Percentiles rank a stretch among this genome's conserved stretches.
phyloP scores from a whole-genome alignment of 2,329 filamentous ascomycete species.

The Fusarium penzigii region DNA sequence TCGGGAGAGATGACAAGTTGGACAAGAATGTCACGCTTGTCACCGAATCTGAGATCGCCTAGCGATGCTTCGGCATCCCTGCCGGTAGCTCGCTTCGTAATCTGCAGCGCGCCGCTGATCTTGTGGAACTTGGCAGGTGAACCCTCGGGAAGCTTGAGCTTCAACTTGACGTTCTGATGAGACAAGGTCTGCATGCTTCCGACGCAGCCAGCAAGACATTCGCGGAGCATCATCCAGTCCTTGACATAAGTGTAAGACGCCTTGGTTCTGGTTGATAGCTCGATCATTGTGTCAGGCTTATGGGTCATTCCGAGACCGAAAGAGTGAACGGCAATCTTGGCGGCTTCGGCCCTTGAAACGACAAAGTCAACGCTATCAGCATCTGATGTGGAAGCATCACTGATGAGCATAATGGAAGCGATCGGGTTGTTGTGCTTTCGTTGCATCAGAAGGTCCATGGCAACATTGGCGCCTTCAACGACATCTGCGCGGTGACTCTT shows the following conservation, averaged over 20 bases:
- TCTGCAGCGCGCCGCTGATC: conserved; percentile 93
- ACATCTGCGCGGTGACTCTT: conserved; percentile 97
- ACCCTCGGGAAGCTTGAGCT: conserved; percentile 89
- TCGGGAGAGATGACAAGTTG: conserved; percentile 92
- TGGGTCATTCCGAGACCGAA: conserved; percentile 96
- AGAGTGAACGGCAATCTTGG: conserved; percentile 96
- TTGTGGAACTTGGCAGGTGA: conserved; percentile 98
- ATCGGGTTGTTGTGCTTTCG: conserved; percentile 94
- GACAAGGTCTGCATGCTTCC: conserved; percentile 90
- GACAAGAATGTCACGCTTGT: conserved; percentile 91
- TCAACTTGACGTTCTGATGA: conserved; percentile 98
- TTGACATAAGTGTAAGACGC: conserved; percentile 98
- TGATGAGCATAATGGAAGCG: conserved; percentile 93
- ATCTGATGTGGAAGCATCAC: conserved; percentile 93
- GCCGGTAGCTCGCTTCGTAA: conserved; percentile 93
- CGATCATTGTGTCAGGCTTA: conserved; percentile 98
- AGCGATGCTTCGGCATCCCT: conserved; percentile 90
- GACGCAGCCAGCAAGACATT: conserved; percentile 91
- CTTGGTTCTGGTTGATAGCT: conserved; percentile 92
- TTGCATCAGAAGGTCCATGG: conserved; percentile 98
- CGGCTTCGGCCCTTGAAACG: conserved; percentile 91
- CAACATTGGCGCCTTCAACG: conserved; percentile 95
- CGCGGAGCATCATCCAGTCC: conserved; percentile 99
- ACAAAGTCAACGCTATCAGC: conserved; percentile 97
- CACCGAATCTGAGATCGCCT: conserved; percentile 90